Percentiles rank a stretch among this genome's conserved stretches.
Evolutionary conservation across 192 early-diverging fungal species (phyloP).

Genomic region (Pecoramyces ruminantium): DNA sequence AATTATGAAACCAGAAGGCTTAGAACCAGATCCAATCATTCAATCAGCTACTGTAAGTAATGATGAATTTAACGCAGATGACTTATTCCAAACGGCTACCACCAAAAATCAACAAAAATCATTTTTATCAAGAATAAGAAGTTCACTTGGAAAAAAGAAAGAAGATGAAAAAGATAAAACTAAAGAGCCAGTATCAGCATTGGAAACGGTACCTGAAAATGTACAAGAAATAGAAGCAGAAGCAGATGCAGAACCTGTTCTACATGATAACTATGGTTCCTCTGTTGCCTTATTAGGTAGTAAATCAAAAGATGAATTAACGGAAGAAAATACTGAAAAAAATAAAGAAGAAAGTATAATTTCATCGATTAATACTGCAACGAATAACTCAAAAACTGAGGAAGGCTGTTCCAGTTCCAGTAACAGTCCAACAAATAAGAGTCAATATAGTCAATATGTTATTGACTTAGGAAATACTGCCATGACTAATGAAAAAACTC

Average conservation of each 20-base stretch:
- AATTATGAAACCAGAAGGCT: not conserved
- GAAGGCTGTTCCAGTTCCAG: too few species aligned
- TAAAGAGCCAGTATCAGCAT: too few species aligned
- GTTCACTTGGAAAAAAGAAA: not conserved
- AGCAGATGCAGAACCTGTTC: too few species aligned
- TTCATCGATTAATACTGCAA: not conserved
- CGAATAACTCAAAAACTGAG: not conserved
- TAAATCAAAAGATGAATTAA: not conserved
- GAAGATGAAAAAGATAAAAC: not conserved
- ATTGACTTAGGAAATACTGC: not conserved
- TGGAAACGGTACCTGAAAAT: too few species aligned
- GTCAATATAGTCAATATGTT: not conserved
- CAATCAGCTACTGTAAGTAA: not conserved
- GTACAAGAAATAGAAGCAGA: too few species aligned
- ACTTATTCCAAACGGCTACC: not conserved
- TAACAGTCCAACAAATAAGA: too few species aligned
- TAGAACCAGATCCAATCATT: not conserved
- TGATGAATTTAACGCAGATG: not conserved
- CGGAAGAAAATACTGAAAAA: not conserved
- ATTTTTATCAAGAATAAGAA: not conserved
- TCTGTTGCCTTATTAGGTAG: not conserved
- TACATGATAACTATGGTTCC: not conserved
- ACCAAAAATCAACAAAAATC: not conserved
- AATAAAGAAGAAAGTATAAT: not conserved
- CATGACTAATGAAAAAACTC: not conserved